Evolutionary conservation across 768 basidiomycete species (phyloP), one percentile per base, ranked within the genome.

Genomic region (Calocybe gangraenosa): DNA sequence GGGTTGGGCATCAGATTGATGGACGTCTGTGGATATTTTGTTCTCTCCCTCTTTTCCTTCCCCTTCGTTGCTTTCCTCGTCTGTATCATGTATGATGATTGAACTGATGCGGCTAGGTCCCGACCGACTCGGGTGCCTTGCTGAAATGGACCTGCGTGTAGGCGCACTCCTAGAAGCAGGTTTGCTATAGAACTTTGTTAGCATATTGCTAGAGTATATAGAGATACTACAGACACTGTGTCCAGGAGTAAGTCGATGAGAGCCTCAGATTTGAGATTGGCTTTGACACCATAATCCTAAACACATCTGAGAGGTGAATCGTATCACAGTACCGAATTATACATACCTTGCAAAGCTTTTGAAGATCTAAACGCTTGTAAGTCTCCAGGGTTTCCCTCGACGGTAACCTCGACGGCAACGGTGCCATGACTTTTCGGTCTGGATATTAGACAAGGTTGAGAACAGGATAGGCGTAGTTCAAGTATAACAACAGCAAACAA

Each of bases 201-300:
- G 21, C 19, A 21, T 5, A 37, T 17, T 36, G 31, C 10, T 15
- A 23, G 19, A n/a, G 1, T 38, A 22, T 44, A 19, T 18, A 43
- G 47, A 25, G 40, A 51, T 15, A 40, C 39, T 6, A 60, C 68
- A 42, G 52, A 77, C 75, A 71, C 71, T 41, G 72, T 75, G 54
- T 83, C 78, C 11, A 87, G 67, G 20, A 91, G 66, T 14, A 87
- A 70, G 58, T 88, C 83, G 56, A 91, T 87, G 51, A 91, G 68
- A 37, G 79, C 81, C 56, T 88, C 85, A 18, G 84, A 78, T 69
- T 87, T 90, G 58, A 89, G 75, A 64, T 90, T 90, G 36, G 88
- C 88, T 64, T 78, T 86, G 49, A 91, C 78, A 47, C 87, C 86
- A 58, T 83, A 80, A 54, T 88, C 84, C 87, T 91, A 44, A 20